phyloP scores from a whole-genome alignment of 441 rosid species.

The Adansonia gregorii region DNA sequence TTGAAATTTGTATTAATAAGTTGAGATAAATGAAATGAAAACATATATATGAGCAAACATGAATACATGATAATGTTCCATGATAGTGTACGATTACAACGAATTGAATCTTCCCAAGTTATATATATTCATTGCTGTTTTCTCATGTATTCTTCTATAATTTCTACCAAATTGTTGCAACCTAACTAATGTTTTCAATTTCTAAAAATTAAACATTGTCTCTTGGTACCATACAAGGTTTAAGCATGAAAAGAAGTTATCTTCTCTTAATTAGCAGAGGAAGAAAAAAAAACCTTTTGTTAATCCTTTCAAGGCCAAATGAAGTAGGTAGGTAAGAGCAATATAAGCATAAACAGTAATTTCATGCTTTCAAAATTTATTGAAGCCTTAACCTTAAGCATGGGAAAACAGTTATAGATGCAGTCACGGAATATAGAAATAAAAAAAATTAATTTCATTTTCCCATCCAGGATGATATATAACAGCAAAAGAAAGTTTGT shows the following conservation, averaged over 20 bases:
- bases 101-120: too few species aligned
- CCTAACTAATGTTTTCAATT: background rate
- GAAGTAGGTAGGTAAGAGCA: background rate
- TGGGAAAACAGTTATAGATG: background rate
- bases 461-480: background rate
- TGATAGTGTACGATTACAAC: too few species aligned
- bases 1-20: too few species aligned
- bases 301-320: too few species aligned
- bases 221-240: background rate
- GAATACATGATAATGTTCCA: too few species aligned
- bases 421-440: background rate
- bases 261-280: background rate
- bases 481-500: background rate
- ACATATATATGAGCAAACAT: too few species aligned
- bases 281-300: background rate
- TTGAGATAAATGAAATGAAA: too few species aligned
- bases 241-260: background rate
- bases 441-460: background rate
- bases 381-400: background rate
- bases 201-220: background rate
- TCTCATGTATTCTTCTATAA: conserved; percentile 1
- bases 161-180: background rate
- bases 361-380: background rate
- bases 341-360: background rate
- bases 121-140: background rate